Evolutionary conservation across 352 stramenopile genomes (phyloP), one percentile per base, ranked within the genome.

Genomic region (Globisporangium cystogenes): DNA sequence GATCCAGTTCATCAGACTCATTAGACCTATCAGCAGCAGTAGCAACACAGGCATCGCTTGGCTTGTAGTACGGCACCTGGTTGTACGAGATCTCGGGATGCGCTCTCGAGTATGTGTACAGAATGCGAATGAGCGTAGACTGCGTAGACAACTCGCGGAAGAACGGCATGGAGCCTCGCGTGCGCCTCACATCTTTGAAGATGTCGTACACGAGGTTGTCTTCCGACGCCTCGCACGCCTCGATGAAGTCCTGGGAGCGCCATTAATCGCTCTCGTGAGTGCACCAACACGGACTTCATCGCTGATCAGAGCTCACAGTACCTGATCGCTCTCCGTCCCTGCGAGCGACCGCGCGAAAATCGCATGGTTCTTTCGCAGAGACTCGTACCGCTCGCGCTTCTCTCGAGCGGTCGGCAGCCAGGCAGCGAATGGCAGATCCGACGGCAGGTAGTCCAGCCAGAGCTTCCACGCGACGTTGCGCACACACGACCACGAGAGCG

Each of bases 31-130:
- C 45, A 51, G 20, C 45, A 20, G 14, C 45, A 23, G 8, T 39
- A 3, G 8, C 7, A 18, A 4, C 45, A 20, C 7, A 29, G 7
- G 7, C 31, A 21, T 15, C 1, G 20, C 4, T 36, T 15, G 0
- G 31, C 11, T 36, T 36, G 24, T n/a, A n/a, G n/a, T n/a, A 37
- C n/a, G 21, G 23, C 48, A 73, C 65, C 53, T 86, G 75, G 53
- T 92, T 87, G 59, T 90, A 92, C 42, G 76, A 88, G 21, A 92
- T 68, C 43, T 82, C 72, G 6, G 76, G 67, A 37, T 92, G 78
- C 5, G 67, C 72, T 7, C 54, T 51, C 15, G 81, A 86, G 62
- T 90, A 92, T 18, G 81, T 82, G 53, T 87, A 90, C 15, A 92
- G 39, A 0, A 88, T 60, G 2, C 78, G 76, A 27, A 90, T 74